Base-by-base conservation (phyloP, 2,329 filamentous ascomycete species). In the Celoporthe dispersa region DNA sequence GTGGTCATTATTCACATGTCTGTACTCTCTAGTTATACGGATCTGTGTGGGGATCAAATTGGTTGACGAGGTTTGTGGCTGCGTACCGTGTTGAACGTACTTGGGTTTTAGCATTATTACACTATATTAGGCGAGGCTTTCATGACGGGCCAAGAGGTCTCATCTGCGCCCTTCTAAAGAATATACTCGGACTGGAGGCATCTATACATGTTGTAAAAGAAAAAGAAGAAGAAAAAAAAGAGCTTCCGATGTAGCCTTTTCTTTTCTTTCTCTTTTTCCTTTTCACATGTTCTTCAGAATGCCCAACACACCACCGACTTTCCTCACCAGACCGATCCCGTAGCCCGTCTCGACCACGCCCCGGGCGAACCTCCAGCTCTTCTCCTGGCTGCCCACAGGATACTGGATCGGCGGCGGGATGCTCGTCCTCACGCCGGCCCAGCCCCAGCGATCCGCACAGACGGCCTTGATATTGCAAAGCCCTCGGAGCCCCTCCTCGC, bases 381-480 rank as follows among this genome's bases (percentile, higher is more conserved):
- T 82, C 57, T 82, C 80, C 70, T 90, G 89, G 76, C 89, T 87
- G 22, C 79, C 78, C 22, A 99, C 89, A 1, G 96, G 95, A 79
- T 98, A 97, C 76, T 91, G 90, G 74, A 97, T 87, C 6, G 91
- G 88, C 1, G 86, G 85, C 2, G 96, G 96, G 70, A 99, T 98
- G 6, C 86, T 84, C 8, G 96, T 99, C 73, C 90, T 78, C 71
- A 92, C 77, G 2, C 90, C 89, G 28, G 90, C 74, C 83, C 86
- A 87, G 22, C 83, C 84, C 70, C 86, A 84, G 48, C 90, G 85
- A 83, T 99, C 96, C 72, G 90, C 85, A 77, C 94, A 97, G 41
- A 99, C 84, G 69, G 91, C 90, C 84, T 99, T 99, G 73, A 90
- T 80, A 80, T 98, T 98, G 80, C 94, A 97, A 68, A 99, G 78